These are phyloP conservation scores for Hymenoscyphus albidus DNA, from an alignment of 2,329 filamentous ascomycete species.

Conservation along the genomic window DNA sequence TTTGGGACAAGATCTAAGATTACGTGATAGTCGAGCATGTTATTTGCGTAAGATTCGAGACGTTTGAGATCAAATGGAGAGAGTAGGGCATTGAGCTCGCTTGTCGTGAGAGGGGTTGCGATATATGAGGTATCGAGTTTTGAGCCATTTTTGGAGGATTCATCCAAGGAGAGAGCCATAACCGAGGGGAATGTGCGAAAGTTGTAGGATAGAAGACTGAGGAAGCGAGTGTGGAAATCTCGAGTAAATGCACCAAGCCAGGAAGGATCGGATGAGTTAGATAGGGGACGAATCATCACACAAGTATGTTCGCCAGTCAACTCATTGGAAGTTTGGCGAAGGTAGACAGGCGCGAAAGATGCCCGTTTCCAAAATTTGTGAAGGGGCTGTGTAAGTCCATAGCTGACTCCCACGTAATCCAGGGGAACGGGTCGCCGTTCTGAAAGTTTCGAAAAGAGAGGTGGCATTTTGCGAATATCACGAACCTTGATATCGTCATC, in stretches of 20 bases:
- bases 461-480: constrained; percentile 88
- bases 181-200: constrained; percentile 79
- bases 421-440: constrained; percentile 76
- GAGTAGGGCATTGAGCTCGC: constrained; percentile 71
- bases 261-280: constrained; percentile 61
- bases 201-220: constrained; percentile 84
- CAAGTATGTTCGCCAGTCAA: constrained; percentile 96
- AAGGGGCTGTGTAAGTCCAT: constrained; percentile 79
- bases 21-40: constrained; percentile 96
- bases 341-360: constrained; percentile 82
- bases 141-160: constrained; percentile 73
- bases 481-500: constrained; percentile 87
- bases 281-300: constrained; percentile 87
- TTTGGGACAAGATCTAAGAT: constrained; percentile 87
- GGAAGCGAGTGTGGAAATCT: constrained; percentile 93
- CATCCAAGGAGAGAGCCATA: constrained; percentile 80
- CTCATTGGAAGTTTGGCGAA: constrained; percentile 93
- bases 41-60: constrained; percentile 91
- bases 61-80: constrained; percentile 94
- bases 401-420: constrained; percentile 94
- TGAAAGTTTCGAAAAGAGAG: constrained; percentile 82
- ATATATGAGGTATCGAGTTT: constrained; percentile 57
- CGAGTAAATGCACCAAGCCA: constrained; percentile 90
- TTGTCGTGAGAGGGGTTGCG: constrained; percentile 60
- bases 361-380: constrained; percentile 97